Conservation (phyloP, 2,329 filamentous ascomycete species). For the Diplodia intermedia region DNA sequence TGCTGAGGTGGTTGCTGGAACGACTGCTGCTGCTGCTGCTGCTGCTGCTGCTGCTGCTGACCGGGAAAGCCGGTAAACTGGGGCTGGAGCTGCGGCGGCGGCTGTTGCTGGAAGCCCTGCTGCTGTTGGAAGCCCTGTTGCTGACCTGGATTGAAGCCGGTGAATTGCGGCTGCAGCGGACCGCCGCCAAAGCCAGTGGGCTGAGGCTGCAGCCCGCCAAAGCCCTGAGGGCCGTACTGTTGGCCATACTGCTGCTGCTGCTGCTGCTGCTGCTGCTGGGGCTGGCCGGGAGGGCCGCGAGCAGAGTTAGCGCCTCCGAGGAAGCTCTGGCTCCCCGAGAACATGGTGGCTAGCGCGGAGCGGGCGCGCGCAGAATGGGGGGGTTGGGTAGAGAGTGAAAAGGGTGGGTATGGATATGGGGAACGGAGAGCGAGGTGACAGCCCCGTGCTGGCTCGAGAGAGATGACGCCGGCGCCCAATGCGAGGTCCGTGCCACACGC, state of each 20-base stretch:
- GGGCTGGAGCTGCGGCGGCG: slow-evolving; percentile 43
- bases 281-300: slow-evolving; percentile 65
- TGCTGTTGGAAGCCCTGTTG: slow-evolving; percentile 53
- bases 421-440: slow-evolving; percentile 9
- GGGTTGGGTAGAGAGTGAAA: neutral
- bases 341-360: slow-evolving; percentile 65
- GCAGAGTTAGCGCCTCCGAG: slow-evolving; percentile 78
- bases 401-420: slow-evolving; percentile 13
- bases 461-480: slow-evolving; percentile 1
- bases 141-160: slow-evolving; percentile 56
- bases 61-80: slow-evolving; percentile 59
- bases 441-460: slow-evolving; percentile 2
- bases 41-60: slow-evolving; percentile 45
- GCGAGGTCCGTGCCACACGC: slow-evolving; percentile 5
- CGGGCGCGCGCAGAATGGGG: slow-evolving; percentile 2
- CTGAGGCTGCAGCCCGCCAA: slow-evolving; percentile 54
- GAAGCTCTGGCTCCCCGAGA: slow-evolving; percentile 86
- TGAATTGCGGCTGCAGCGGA: slow-evolving; percentile 69
- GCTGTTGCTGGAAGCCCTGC: slow-evolving; percentile 53
- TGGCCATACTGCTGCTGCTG: slow-evolving; percentile 57
- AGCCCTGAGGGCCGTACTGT: slow-evolving; percentile 60
- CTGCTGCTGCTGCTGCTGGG: slow-evolving; percentile 57
- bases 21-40: slow-evolving; percentile 47
- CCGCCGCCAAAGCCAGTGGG: slow-evolving; percentile 61
- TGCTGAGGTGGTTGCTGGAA: slow-evolving; percentile 35